These are phyloP conservation scores for Lactifluus pinguis DNA, from an alignment of 768 basidiomycete genomes.

Conservation along the genomic window DNA sequence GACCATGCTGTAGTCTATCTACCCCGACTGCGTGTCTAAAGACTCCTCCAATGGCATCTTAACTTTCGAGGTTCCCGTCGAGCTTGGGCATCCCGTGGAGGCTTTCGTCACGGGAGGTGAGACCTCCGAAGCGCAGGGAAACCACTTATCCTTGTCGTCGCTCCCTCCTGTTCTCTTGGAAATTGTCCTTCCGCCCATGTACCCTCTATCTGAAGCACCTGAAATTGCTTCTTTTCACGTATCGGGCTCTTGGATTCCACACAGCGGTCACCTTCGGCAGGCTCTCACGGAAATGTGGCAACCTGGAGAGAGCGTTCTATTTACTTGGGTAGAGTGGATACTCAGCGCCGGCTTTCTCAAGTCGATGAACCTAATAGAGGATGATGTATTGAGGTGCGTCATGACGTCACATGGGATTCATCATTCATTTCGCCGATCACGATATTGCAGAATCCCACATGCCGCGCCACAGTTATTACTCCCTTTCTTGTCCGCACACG, in stretches of 20 bases:
- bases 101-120: constrained; percentile 31
- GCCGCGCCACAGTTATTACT: constrained; percentile 46
- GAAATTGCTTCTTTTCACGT: constrained; percentile 45
- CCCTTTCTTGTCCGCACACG: constrained; percentile 39
- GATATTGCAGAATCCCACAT: constrained; percentile 40
- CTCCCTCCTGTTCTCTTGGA: constrained; percentile 59
- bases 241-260: constrained; percentile 51
- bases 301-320: constrained; percentile 51
- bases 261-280: constrained; percentile 29
- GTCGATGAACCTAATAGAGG: constrained; percentile 31
- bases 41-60: constrained; percentile 30
- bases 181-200: constrained; percentile 41
- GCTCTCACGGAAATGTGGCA: constrained; percentile 51
- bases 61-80: constrained; percentile 58
- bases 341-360: constrained; percentile 56
- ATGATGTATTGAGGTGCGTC: constrained; percentile 2
- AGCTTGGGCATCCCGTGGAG: constrained; percentile 38
- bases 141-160: constrained; percentile 34
- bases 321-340: constrained; percentile 64
- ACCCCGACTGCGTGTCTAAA: constrained; percentile 57
- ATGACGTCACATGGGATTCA: background rate
- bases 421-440: background rate
- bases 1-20: constrained; percentile 49
- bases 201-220: constrained; percentile 49
- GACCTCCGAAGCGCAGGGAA: background rate